These are phyloP conservation scores for Lentinula edodes DNA, from an alignment of 768 basidiomycete species.

Conservation along the genomic window DNA sequence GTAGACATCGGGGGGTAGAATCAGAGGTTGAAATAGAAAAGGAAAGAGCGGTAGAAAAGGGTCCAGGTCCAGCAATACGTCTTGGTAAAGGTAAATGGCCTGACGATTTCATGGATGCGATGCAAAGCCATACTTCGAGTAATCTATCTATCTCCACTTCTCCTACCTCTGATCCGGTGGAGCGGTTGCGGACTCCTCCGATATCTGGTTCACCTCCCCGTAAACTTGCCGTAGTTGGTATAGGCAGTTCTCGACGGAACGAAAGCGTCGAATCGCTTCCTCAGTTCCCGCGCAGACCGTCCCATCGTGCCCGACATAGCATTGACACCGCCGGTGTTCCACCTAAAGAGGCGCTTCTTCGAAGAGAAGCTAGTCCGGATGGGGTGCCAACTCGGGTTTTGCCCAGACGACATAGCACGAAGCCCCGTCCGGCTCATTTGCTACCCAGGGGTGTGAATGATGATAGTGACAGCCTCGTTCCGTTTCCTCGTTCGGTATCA, in stretches of 20 bases:
- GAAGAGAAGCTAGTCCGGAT: slow-evolving; percentile 59
- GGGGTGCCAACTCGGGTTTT: slow-evolving; percentile 40
- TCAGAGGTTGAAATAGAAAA: slow-evolving; percentile 18
- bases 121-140: slow-evolving; percentile 22
- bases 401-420: slow-evolving; percentile 55
- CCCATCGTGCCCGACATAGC: slow-evolving; percentile 61
- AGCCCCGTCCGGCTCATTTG: slow-evolving; percentile 45
- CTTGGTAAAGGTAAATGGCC: slow-evolving; percentile 81
- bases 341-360: slow-evolving; percentile 42
- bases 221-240: slow-evolving; percentile 52
- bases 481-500: slow-evolving; percentile 61
- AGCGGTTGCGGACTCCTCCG: slow-evolving; percentile 17
- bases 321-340: slow-evolving; percentile 47
- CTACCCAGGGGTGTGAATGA: slow-evolving; percentile 31
- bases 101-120: slow-evolving; percentile 68
- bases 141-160: slow-evolving; percentile 18
- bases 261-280: slow-evolving; percentile 43
- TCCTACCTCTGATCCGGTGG: slow-evolving; percentile 9
- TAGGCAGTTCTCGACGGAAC: slow-evolving; percentile 28
- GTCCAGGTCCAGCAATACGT: slow-evolving; percentile 36
- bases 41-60: slow-evolving; percentile 23
- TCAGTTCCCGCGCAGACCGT: slow-evolving; percentile 50
- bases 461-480: slow-evolving; percentile 40
- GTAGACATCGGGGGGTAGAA: slow-evolving; percentile 1
- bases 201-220: slow-evolving; percentile 41